These are phyloP conservation scores for Lepidopterella palustris DNA, from an alignment of 495 filamentous ascomycete genomes.

Conservation along the genomic window DNA sequence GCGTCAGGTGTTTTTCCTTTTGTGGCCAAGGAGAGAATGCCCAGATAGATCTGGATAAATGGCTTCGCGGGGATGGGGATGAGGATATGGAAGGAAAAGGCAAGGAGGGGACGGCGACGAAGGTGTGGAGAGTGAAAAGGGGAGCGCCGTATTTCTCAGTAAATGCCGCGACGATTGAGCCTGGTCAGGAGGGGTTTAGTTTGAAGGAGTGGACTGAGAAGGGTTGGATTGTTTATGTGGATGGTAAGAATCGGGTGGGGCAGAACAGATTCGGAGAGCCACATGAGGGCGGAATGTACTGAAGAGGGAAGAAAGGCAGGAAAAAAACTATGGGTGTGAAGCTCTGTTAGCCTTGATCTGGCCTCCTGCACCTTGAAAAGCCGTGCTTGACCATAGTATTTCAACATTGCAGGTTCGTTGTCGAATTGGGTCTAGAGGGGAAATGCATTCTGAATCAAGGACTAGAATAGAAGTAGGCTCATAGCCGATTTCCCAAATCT, in stretches of 20 bases:
- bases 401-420: too few species aligned
- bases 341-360: too few species aligned
- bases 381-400: too few species aligned
- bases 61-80: background rate
- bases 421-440: too few species aligned
- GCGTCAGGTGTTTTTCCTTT: conserved; percentile 3
- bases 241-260: background rate
- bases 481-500: too few species aligned
- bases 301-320: too few species aligned
- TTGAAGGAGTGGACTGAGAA: conserved; percentile 10
- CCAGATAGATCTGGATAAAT: conserved; percentile 1
- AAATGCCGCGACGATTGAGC: conserved; percentile 4
- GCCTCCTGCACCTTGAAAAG: too few species aligned
- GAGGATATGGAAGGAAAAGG: background rate
- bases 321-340: too few species aligned
- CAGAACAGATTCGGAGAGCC: background rate
- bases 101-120: background rate
- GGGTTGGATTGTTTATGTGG: conserved; percentile 8
- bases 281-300: background rate
- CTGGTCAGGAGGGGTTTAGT: conserved; percentile 4
- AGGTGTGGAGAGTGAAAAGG: conserved; percentile 5
- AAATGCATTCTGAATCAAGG: too few species aligned
- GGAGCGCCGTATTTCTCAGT: background rate
- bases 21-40: background rate
- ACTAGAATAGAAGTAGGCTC: too few species aligned